A percentile compares a stretch with the other conserved stretches of the same genome.
Evolutionary conservation across 1,284 basidiomycete genomes (phyloP).

Genomic region (Ceratobasidium sp.): DNA sequence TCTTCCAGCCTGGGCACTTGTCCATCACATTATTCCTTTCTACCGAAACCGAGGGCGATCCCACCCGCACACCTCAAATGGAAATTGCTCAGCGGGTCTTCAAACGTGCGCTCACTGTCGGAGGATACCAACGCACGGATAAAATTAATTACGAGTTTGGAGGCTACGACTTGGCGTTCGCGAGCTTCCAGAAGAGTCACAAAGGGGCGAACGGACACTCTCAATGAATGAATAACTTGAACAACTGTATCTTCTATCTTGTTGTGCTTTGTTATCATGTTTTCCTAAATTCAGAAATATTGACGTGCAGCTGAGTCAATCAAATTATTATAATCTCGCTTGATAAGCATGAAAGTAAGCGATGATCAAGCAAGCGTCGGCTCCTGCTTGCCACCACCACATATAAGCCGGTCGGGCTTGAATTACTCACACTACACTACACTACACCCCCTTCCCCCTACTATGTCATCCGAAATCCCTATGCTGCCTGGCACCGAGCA

Average conservation of each 20-base stretch:
- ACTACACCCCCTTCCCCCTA: neutral
- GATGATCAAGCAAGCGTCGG: constrained; percentile 45
- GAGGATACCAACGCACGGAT: constrained; percentile 82
- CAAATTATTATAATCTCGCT: constrained; percentile 4
- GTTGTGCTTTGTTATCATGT: neutral
- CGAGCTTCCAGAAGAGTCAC: constrained; percentile 76
- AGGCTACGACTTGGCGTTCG: constrained; percentile 94
- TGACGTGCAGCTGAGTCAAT: neutral
- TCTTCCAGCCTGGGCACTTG: constrained; percentile 92
- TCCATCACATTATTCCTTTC: constrained; percentile 95
- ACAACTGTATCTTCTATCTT: constrained; percentile 8
- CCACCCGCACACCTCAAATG: constrained; percentile 42
- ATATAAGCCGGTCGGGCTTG: constrained; percentile 9
- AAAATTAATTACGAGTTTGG: constrained; percentile 99
- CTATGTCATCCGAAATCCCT: constrained; percentile 34
- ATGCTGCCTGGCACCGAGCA: constrained; percentile 42
- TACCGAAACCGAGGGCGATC: constrained; percentile 58
- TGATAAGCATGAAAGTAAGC: constrained; percentile 42
- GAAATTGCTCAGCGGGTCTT: constrained; percentile 50
- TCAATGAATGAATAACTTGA: neutral
- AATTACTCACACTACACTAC: neutral
- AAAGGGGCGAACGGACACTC: constrained; percentile 15
- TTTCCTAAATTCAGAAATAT: constrained; percentile 36
- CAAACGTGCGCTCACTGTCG: constrained; percentile 49
- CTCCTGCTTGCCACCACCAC: constrained; percentile 12